A percentile compares a stretch with the other conserved stretches of the same genome.
phyloP scores from a whole-genome alignment of 495 filamentous ascomycete genomes.

The Cercophora samala region DNA sequence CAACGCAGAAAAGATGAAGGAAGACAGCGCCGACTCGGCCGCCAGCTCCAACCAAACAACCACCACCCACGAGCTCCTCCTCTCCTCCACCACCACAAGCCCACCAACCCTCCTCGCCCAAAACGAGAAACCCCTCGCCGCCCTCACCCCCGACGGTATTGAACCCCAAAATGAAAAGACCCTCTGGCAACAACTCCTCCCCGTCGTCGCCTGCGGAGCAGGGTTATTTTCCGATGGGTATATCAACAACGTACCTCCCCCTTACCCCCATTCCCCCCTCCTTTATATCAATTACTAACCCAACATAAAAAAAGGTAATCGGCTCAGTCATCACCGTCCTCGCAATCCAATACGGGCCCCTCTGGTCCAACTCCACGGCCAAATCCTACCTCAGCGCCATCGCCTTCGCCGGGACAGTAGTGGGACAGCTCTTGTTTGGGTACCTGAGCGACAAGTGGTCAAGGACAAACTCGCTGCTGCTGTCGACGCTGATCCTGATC shows the following conservation, averaged over 20 bases:
- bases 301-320: conserved; percentile 59
- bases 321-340: conserved; percentile 76
- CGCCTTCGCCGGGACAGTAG: conserved; percentile 83
- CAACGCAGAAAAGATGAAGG: neutral
- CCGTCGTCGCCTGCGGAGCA: conserved; percentile 76
- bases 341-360: conserved; percentile 54
- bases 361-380: conserved; percentile 63
- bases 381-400: conserved; percentile 70
- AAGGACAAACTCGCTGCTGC: conserved; percentile 73
- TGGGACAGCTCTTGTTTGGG: conserved; percentile 81
- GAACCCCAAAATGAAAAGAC: neutral
- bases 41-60: neutral
- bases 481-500: conserved; percentile 77
- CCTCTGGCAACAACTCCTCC: conserved; percentile 33
- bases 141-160: too few relatives aligned
- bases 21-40: neutral
- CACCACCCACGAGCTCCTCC: neutral
- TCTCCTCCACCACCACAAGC: neutral
- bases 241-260: conserved; percentile 61
- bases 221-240: conserved; percentile 91
- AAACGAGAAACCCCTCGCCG: neutral
- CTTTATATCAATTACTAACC: neutral
- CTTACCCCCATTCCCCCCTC: neutral
- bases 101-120: neutral
- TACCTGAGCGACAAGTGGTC: conserved; percentile 76